phyloP scores from a whole-genome alignment of 495 filamentous ascomycete species.

The Neurospora tetrasperma region DNA sequence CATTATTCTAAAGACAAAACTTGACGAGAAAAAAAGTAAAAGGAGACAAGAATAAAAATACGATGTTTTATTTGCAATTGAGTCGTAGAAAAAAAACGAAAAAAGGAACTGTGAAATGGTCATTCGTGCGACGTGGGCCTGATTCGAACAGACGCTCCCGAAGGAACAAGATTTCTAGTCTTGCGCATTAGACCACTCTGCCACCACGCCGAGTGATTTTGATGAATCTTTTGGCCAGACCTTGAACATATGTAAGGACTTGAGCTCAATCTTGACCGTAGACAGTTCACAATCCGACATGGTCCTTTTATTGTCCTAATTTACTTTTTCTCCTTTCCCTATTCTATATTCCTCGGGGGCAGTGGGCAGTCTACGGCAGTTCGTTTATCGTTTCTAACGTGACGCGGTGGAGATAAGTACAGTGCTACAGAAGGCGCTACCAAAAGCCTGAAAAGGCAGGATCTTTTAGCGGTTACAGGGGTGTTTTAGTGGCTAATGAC shows the following conservation, averaged over 20 bases:
- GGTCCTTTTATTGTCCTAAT: too few relatives aligned
- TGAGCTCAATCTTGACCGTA: too few relatives aligned
- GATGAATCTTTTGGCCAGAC: too few relatives aligned
- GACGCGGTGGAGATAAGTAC: not conserved
- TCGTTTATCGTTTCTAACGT: not conserved
- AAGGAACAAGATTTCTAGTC: too few relatives aligned
- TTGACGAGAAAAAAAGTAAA: too few relatives aligned
- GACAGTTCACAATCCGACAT: too few relatives aligned
- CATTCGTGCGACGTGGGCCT: not conserved
- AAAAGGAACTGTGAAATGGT: not conserved
- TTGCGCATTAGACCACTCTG: too few relatives aligned
- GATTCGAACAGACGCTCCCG: not conserved
- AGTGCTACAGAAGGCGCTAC: not conserved
- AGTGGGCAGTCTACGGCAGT: not conserved
- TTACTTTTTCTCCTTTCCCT: too few relatives aligned
- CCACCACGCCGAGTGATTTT: not conserved
- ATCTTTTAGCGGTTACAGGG: not conserved
- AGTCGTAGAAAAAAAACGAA: not conserved
- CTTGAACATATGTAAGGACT: too few relatives aligned
- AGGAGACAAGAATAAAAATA: too few relatives aligned
- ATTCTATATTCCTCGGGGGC: too few relatives aligned
- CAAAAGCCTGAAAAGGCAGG: not conserved
- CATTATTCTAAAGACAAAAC: not conserved
- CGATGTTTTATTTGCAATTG: too few relatives aligned
- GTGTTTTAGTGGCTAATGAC: not conserved